Evolutionary conservation across 352 stramenopile species (phyloP), one percentile per base, ranked within the genome.

Genomic region (Thalassiosira exigua): DNA sequence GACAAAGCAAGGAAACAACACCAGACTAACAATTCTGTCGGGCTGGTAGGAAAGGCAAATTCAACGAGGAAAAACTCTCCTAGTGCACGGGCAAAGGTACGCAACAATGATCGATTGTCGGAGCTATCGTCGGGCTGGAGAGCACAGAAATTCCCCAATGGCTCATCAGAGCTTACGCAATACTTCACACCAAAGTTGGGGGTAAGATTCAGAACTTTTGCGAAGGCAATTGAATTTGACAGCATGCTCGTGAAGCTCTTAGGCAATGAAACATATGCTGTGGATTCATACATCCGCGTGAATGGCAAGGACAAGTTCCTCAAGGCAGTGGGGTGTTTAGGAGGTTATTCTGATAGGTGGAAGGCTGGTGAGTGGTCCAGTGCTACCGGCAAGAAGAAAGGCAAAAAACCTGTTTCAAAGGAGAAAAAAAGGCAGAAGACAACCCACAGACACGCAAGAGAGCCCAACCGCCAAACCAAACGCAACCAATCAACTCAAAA

Each of bases 401-500:
- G 21, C 27, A 22, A 30, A 69, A 19, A 60, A 42, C 19, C 22
- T 22, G 17, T 57, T 4, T 22, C 41, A 75, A 36, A 66, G 65
- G 65, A 32, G 52, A 53, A 32, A 41, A 44, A 36, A 42, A 33
- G 62, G 56, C 30, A 65, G 65, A 24, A 57, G 14, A 27, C 41
- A 19, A 56, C 5, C 17, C 7, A 19, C 17, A 27, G 5, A 56
- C 46, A 9, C 9, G 46, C 46, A 29, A 29, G 17, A 29, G 17
- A 19, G 5, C 46, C 17, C 17, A 44, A 44, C 9, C 46, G 17
- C n/a, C 46, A 19, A 21, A 56, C 5, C 5, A 56, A 19, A 56
- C 46, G 46, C 17, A 56, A 56, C 46, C 9, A 56, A 29, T 9
- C 9, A 44, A 14, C 36, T 14, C 36, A 44, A 44, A 44, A 44